Evolutionary conservation across 176 grass and related monocot species (phyloP), one percentile per base, ranked within the genome.

Genomic region (Carex parvula): DNA sequence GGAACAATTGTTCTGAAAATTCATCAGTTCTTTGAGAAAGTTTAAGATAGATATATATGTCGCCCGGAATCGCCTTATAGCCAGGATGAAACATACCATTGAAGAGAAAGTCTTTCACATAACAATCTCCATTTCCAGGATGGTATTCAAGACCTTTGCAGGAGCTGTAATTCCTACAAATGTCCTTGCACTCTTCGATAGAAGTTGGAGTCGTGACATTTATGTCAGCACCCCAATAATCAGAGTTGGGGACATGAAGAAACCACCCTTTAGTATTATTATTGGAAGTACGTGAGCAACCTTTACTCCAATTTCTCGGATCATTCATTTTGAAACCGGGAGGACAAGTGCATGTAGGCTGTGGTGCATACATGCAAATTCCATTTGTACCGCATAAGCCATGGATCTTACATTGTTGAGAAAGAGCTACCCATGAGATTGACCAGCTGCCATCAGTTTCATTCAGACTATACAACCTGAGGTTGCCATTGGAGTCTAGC

Each of bases 381-480:
- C 84, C 84, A 64, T 78, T 20, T 14, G 8, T 16, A 18, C 83
- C 83, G 53, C 83, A 85, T 35, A 85, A 59, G 4, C 83, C 83
- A 60, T 60, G 83, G n/a, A 85, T 33, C 22, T 50, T 39, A 74
- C 83, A 85, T 14, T 22, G 70, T 48, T 78, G 54, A 37, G 69
- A 30, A 16, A 85, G 3, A 37, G 83, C 83, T 78, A 75, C 22
- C 69, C 70, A 85, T 53, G 82, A 81, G 30, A 81, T 17, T 41
- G 79, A 81, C 79, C 79, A 81, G 61, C 59, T 63, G 21, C 79
- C 37, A 48, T 81, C 79, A 24, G n/a, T 20, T 62, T 81, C 33
- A 42, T 81, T 81, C 79, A 81, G 37, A 63, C 79, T 81, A 46
- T 81, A 81, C 16, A 81, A 33, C 41, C 79, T 81, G 33, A 81